Evolutionary conservation across 1,284 basidiomycete genomes (phyloP).

Genomic region (Leccinum laetum): DNA sequence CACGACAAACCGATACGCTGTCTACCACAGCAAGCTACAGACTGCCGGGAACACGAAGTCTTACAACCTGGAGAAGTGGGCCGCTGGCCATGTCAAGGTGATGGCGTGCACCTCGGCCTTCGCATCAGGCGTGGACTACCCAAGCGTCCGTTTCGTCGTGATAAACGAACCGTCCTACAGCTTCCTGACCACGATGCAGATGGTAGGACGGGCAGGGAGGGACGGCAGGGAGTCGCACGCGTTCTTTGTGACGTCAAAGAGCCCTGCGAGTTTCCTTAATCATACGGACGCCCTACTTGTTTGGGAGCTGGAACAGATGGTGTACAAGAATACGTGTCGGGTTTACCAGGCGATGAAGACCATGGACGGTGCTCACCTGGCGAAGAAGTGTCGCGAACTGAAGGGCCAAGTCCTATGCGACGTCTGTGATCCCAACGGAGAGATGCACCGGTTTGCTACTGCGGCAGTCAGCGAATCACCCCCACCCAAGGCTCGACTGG

Average conservation of each 20-base stretch:
- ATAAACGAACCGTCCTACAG: neutral
- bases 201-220: conserved; percentile 1
- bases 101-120: neutral
- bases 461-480: neutral
- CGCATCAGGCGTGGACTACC: neutral
- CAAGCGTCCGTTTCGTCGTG: neutral
- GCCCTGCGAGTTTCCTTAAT: neutral
- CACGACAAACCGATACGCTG: neutral
- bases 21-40: neutral
- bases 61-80: neutral
- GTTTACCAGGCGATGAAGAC: neutral
- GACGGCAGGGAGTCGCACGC: conserved; percentile 2
- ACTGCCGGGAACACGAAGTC: neutral
- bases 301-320: neutral
- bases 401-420: neutral
- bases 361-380: neutral
- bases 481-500: neutral
- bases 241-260: neutral
- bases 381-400: neutral
- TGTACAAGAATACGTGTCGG: neutral
- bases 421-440: neutral
- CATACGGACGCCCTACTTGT: too few species aligned
- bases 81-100: neutral
- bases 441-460: neutral
- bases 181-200: neutral